A percentile compares a stretch with the other conserved stretches of the same genome.
phyloP scores from a whole-genome alignment of 805 yeast species.

The Metschnikowia gruessii region DNA sequence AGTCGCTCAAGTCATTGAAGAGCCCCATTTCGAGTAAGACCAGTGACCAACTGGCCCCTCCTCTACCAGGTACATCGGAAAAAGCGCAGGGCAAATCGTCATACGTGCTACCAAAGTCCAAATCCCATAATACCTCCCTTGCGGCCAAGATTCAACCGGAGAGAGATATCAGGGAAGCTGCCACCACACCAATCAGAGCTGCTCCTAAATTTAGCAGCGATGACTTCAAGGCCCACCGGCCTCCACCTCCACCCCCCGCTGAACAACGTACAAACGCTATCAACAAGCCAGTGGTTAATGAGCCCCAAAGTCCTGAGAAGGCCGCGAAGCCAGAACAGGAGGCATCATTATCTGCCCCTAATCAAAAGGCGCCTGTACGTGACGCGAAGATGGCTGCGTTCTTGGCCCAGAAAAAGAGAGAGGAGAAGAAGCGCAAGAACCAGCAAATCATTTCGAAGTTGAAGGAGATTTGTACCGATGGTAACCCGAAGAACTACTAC shows the following conservation, averaged over 20 bases:
- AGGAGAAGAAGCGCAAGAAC: slow-evolving; percentile 70
- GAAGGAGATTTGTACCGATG: slow-evolving; percentile 72
- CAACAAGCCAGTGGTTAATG: neutral
- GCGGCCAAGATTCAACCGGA: slow-evolving; percentile 25
- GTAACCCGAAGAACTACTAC: slow-evolving; percentile 76
- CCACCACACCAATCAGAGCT: slow-evolving; percentile 39
- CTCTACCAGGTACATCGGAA: slow-evolving; percentile 16
- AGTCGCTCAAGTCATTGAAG: slow-evolving; percentile 31
- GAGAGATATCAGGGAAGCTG: slow-evolving; percentile 23
- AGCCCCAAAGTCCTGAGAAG: slow-evolving; percentile 8
- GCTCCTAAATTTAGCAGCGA: slow-evolving; percentile 28
- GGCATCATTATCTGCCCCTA: slow-evolving; percentile 13
- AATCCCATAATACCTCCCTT: slow-evolving; percentile 40
- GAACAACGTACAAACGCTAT: slow-evolving; percentile 5
- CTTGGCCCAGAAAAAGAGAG: slow-evolving; percentile 65
- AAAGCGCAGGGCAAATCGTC: slow-evolving; percentile 2
- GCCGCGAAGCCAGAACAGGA: slow-evolving; percentile 15
- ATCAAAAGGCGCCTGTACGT: slow-evolving; percentile 39
- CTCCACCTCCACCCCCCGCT: slow-evolving; percentile 44
- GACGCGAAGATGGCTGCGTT: slow-evolving; percentile 54
- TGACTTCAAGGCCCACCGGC: slow-evolving; percentile 35
- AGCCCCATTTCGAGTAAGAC: slow-evolving; percentile 1
- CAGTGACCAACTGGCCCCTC: slow-evolving; percentile 19
- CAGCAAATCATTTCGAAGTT: slow-evolving; percentile 69
- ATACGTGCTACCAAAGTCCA: slow-evolving; percentile 36